Evolutionary conservation across 306 rosid species (phyloP), one percentile per base, ranked within the genome.

Genomic region (Senna siamea): DNA sequence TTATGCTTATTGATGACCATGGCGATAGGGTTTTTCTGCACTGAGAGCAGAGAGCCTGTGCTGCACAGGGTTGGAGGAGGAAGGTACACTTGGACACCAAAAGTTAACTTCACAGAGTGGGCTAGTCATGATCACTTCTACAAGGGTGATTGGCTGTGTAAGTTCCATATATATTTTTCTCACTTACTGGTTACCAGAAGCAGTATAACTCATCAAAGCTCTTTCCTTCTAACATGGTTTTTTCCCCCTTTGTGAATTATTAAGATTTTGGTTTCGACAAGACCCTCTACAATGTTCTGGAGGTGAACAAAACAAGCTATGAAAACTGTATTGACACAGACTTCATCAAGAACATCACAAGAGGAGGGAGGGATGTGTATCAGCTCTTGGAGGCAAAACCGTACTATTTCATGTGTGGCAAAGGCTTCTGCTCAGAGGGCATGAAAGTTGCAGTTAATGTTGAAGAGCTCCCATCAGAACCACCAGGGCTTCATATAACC

Each of bases 41-140:
- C 11, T 11, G 86, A 78, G 54, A 73, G 86, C 60, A 78, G 86
- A 75, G 73, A 85, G 17, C 81, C 80, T 32, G 60, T 54, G 5
- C 74, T 89, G 6, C 90, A 87, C 35, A 87, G 86, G 76, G 86
- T 87, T 68, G 92, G 96, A 67, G 96, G 96, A 46, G 96, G 90
- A 80, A 78, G 78, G 46, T 65, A 12, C 17, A 80, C 78, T 9
- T 87, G 92, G 92, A 40, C 32, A 15, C 89, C 82, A 17, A 15
- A 70, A n/a, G n/a, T 63, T 54, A 85, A 83, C 86, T 76, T 83
- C 78, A 81, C 83, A 5, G 55, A 78, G 0, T 87, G 92, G 96
- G 72, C 86, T 2, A 79, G 46, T 40, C 65, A 67, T 43, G 86
- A 89, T 43, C 79, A 72, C 19, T 86, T 89, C 76, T 84, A 78